Percentiles rank a stretch among this genome's conserved stretches.
These are phyloP conservation scores for Vitis hybrid DNA, from an alignment of 177 flowering plant species.

Conservation along the genomic window DNA sequence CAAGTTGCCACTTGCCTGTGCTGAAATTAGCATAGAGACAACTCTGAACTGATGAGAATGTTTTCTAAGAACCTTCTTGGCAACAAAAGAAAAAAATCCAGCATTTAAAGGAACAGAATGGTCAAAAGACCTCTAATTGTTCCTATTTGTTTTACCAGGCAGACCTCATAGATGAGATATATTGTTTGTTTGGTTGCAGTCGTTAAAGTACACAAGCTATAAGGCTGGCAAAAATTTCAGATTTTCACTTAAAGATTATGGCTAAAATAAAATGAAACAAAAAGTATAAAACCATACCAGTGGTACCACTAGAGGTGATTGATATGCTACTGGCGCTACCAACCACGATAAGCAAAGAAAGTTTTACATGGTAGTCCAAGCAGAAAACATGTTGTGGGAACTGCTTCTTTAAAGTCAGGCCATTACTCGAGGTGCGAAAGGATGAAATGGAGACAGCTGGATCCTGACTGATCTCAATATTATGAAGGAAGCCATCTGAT, in stretches of 20 bases:
- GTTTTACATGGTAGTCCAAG: conserved; percentile 54
- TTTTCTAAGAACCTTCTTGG: too few species aligned
- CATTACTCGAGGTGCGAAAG: conserved; percentile 26
- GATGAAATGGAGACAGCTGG: conserved; percentile 44
- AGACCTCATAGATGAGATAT: too few species aligned
- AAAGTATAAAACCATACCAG: conserved; percentile 38
- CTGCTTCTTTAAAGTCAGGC: conserved; percentile 28
- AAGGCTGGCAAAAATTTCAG: background rate
- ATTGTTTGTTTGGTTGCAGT: too few species aligned
- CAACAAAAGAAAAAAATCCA: too few species aligned
- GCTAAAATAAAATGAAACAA: background rate
- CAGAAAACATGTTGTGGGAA: conserved; percentile 50
- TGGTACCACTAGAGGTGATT: conserved; percentile 24
- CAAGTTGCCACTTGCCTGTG: too few species aligned
- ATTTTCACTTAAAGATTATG: background rate
- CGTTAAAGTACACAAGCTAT: background rate
- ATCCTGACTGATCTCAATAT: conserved; percentile 62
- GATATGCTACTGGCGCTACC: conserved; percentile 35
- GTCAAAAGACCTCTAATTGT: too few species aligned
- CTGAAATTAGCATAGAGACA: too few species aligned
- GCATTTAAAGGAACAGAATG: too few species aligned
- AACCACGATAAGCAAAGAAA: conserved; percentile 53
- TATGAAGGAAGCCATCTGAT: conserved; percentile 75
- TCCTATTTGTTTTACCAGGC: too few species aligned
- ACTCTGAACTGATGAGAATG: too few species aligned